Conservation (phyloP, 192 early-diverging fungal genomes). For the Entomortierella beljakovae region DNA sequence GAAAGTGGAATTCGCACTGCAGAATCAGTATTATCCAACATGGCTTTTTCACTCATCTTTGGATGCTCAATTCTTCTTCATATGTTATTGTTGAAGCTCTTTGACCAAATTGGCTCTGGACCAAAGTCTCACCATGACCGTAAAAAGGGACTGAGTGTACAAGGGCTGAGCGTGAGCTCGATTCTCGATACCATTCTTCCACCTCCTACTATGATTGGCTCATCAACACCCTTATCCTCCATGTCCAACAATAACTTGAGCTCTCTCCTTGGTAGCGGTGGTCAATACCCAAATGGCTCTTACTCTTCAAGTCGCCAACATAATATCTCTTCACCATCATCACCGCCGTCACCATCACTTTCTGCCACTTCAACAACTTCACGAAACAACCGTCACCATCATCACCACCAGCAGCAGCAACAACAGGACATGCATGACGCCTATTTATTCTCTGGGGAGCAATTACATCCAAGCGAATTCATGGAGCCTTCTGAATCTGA, state of each 20-base stretch:
- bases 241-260: conserved; percentile 39
- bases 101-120: conserved; percentile 25
- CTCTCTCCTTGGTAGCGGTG: not conserved
- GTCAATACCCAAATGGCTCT: conserved; percentile 26
- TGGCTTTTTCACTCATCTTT: conserved; percentile 39
- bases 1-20: conserved; percentile 35
- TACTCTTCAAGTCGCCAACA: conserved; percentile 1
- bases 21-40: conserved; percentile 37
- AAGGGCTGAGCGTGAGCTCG: conserved; percentile 10
- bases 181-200: conserved; percentile 30
- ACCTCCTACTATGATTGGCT: conserved; percentile 19
- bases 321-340: conserved; percentile 38
- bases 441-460: conserved; percentile 45
- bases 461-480: conserved; percentile 42
- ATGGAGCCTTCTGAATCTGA: conserved; percentile 35
- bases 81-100: conserved; percentile 37
- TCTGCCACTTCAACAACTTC: conserved; percentile 19
- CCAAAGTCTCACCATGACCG: not conserved
- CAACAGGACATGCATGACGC: conserved; percentile 35
- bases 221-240: conserved; percentile 23
- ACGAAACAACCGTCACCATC: not conserved
- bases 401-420: conserved; percentile 17
- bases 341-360: conserved; percentile 41
- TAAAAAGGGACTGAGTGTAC: not conserved
- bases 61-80: conserved; percentile 27